phyloP scores from a whole-genome alignment of 495 filamentous ascomycete genomes.

The Neurospora terricola region DNA sequence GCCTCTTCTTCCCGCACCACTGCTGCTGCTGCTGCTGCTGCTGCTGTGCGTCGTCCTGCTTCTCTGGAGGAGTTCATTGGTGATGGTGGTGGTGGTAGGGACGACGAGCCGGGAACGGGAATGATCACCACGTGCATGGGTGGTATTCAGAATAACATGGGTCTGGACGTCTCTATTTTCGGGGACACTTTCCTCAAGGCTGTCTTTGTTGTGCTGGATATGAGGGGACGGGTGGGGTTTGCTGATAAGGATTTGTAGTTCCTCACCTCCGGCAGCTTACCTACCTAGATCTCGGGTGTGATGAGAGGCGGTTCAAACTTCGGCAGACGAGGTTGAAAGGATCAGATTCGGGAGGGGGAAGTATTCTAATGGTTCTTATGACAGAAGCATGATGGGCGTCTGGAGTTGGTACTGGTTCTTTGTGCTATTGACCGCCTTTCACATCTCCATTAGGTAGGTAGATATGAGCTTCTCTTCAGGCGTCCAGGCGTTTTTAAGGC shows the following conservation, averaged over 20 bases:
- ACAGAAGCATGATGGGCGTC: background rate
- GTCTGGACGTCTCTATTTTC: conserved; percentile 51
- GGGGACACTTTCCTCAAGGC: conserved; percentile 67
- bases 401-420: background rate
- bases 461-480: background rate
- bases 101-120: background rate
- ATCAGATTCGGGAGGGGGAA: background rate
- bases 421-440: background rate
- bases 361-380: background rate
- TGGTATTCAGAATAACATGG: conserved; percentile 55
- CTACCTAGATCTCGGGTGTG: background rate
- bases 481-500: background rate
- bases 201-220: conserved; percentile 67
- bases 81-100: too few species aligned
- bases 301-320: too few species aligned
- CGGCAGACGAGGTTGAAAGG: too few species aligned
- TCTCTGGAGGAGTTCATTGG: background rate
- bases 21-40: too few species aligned
- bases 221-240: conserved; percentile 56
- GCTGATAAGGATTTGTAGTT: conserved; percentile 38
- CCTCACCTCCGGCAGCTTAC: background rate
- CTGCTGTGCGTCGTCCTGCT: background rate
- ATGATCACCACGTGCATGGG: conserved; percentile 46
- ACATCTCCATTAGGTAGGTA: background rate
- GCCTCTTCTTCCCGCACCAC: background rate